A percentile compares a stretch with the other conserved stretches of the same genome.
phyloP scores from a whole-genome alignment of 371 early-diverging fungal genomes.

The Rhizopus sp. region DNA sequence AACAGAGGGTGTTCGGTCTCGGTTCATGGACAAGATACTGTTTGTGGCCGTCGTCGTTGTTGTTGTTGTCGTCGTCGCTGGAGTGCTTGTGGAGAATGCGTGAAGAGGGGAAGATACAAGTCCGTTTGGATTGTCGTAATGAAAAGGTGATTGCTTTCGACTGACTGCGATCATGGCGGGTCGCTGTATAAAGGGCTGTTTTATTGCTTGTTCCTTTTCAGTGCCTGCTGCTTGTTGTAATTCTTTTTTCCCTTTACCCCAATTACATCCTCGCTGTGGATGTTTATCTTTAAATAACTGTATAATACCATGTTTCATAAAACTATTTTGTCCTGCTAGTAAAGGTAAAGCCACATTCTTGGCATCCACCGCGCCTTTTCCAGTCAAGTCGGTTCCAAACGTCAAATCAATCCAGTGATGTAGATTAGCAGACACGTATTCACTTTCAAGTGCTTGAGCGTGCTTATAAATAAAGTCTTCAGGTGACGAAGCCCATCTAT shows the following conservation, averaged over 20 bases:
- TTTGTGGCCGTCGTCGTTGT: slow-evolving; percentile 1
- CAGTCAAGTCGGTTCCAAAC: slow-evolving; percentile 78
- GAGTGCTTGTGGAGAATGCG: slow-evolving; percentile 3
- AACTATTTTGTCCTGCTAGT: slow-evolving; percentile 64
- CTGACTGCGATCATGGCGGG: background rate
- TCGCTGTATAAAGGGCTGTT: background rate
- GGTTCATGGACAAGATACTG: background rate
- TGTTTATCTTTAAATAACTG: slow-evolving; percentile 77
- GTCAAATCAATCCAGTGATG: slow-evolving; percentile 88
- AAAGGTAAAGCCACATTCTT: slow-evolving; percentile 72
- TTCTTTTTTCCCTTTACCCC: slow-evolving; percentile 33
- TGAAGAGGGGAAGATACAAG: background rate
- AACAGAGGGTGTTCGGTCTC: slow-evolving; percentile 46
- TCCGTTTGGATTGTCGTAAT: background rate
- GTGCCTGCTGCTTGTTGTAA: background rate
- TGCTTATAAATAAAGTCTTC: slow-evolving; percentile 72
- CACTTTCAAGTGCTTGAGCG: slow-evolving; percentile 75
- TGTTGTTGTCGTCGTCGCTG: background rate
- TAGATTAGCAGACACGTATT: slow-evolving; percentile 73
- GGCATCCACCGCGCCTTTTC: slow-evolving; percentile 76
- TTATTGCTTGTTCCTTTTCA: background rate
- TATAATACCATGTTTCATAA: slow-evolving; percentile 77
- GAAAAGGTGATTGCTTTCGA: background rate
- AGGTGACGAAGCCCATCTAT: slow-evolving; percentile 64
- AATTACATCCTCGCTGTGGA: slow-evolving; percentile 61